Percentiles rank a stretch among this genome's conserved stretches.
Evolutionary conservation across 2,329 filamentous ascomycete species (phyloP).

Genomic region (Ophiocordyceps camponoti-rufipedis): DNA sequence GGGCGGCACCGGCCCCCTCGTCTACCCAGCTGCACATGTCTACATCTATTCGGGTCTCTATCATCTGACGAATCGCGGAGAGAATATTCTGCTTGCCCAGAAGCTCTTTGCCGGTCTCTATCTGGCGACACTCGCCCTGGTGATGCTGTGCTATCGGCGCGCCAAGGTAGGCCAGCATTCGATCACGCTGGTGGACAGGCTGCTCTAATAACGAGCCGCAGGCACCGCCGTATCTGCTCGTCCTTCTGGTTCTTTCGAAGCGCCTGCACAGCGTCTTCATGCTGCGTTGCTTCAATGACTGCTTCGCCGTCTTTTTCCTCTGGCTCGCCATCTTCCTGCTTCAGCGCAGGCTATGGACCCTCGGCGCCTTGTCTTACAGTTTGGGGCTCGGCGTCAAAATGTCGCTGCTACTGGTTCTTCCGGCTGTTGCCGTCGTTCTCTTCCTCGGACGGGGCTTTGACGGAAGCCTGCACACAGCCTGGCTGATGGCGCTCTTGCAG

Average conservation of each 20-base stretch:
- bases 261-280: conserved; percentile 86
- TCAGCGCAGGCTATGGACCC: conserved; percentile 55
- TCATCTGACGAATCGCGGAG: conserved; percentile 56
- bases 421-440: conserved; percentile 60
- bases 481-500: conserved; percentile 63
- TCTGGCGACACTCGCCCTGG: conserved; percentile 53
- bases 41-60: conserved; percentile 77
- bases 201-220: conserved; percentile 11
- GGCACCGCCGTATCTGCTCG: conserved; percentile 75
- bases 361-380: conserved; percentile 56
- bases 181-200: no score
- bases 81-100: conserved; percentile 65
- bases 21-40: conserved; percentile 88
- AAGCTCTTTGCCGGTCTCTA: conserved; percentile 68
- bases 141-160: conserved; percentile 64
- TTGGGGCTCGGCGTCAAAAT: conserved; percentile 87
- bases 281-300: conserved; percentile 89
- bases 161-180: conserved; percentile 36
- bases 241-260: conserved; percentile 75
- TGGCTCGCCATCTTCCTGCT: conserved; percentile 67
- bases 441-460: conserved; percentile 54
- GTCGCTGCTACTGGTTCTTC: conserved; percentile 68
- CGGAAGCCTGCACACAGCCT: conserved; percentile 46
- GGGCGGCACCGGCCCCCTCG: conserved; percentile 79
- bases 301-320: conserved; percentile 68